Evolutionary conservation across 2,329 filamentous ascomycete species (phyloP).

Genomic region (Chrysoporthe cubensis): DNA sequence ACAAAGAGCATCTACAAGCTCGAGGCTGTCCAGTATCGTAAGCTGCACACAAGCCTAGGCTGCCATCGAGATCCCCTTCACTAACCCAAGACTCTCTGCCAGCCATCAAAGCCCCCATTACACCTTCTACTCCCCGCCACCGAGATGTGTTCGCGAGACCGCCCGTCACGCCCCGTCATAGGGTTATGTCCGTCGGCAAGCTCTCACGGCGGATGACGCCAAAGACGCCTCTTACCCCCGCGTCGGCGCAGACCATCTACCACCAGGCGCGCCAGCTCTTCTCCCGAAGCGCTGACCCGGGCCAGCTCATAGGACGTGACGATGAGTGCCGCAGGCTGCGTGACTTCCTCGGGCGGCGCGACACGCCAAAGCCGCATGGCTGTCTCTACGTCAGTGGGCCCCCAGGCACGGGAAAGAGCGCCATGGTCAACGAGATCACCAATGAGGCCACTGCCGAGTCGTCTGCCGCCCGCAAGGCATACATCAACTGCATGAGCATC

Average conservation of each 20-base stretch:
- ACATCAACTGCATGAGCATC: constrained; percentile 97
- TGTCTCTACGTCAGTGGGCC: constrained; percentile 96
- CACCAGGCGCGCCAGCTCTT: constrained; percentile 88
- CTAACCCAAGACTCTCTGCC: constrained; percentile 26
- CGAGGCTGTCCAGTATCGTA: constrained; percentile 31
- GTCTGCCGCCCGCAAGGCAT: constrained; percentile 66
- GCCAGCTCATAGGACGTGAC: constrained; percentile 78
- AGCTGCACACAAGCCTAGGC: constrained; percentile 9
- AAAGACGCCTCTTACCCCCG: constrained; percentile 72
- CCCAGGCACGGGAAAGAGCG: constrained; percentile 95
- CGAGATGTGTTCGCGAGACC: constrained; percentile 75
- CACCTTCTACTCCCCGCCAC: constrained; percentile 76
- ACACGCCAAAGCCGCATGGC: constrained; percentile 66
- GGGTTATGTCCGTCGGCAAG: constrained; percentile 76
- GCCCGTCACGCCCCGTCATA: constrained; percentile 80
- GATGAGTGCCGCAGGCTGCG: constrained; percentile 66
- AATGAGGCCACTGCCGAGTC: constrained; percentile 56
- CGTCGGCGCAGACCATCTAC: constrained; percentile 75
- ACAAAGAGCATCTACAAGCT: constrained; percentile 23
- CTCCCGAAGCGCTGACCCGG: constrained; percentile 74
- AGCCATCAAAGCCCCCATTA: constrained; percentile 55
- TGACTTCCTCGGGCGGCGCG: constrained; percentile 68
- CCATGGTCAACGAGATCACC: constrained; percentile 82
- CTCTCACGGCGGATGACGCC: constrained; percentile 79
- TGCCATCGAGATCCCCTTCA: constrained; percentile 11